Evolutionary conservation across 2,329 filamentous ascomycete species (phyloP).

Genomic region (Leptographium lundbergii): DNA sequence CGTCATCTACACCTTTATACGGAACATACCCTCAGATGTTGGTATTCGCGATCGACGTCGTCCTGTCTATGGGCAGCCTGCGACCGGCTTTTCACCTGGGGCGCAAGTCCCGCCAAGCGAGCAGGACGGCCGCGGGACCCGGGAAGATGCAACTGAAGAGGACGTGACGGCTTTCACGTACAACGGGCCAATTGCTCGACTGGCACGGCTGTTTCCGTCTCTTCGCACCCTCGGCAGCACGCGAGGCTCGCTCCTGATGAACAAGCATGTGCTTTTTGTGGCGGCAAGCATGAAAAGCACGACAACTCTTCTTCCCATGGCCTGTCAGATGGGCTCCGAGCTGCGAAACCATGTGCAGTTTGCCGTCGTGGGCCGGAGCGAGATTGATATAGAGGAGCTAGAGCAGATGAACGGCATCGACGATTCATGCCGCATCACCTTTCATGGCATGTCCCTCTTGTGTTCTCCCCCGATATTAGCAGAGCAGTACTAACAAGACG

Average conservation of each 20-base stretch:
- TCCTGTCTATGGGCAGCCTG: constrained; percentile 19
- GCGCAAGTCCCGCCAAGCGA: not conserved
- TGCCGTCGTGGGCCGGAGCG: constrained; percentile 60
- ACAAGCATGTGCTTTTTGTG: constrained; percentile 68
- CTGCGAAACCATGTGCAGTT: constrained; percentile 69
- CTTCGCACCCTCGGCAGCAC: constrained; percentile 47
- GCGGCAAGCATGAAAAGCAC: constrained; percentile 63
- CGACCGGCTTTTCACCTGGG: not conserved
- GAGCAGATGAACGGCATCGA: constrained; percentile 69
- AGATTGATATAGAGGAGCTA: constrained; percentile 56
- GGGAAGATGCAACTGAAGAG: not conserved
- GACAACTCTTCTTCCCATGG: constrained; percentile 61
- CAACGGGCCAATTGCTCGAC: constrained; percentile 53
- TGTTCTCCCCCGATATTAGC: not conserved
- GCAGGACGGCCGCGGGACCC: not conserved
- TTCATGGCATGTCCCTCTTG: constrained; percentile 33
- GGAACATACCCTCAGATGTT: constrained; percentile 43
- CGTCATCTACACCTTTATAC: constrained; percentile 50
- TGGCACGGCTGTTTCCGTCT: constrained; percentile 49
- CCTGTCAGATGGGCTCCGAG: constrained; percentile 70
- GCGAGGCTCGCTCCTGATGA: constrained; percentile 35
- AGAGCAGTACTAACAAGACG: not conserved
- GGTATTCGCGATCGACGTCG: constrained; percentile 25
- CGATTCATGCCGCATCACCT: constrained; percentile 51
- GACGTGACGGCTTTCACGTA: constrained; percentile 33